Base-by-base conservation (phyloP, 164 flowering plant species). In the Buxus sempervirens region DNA sequence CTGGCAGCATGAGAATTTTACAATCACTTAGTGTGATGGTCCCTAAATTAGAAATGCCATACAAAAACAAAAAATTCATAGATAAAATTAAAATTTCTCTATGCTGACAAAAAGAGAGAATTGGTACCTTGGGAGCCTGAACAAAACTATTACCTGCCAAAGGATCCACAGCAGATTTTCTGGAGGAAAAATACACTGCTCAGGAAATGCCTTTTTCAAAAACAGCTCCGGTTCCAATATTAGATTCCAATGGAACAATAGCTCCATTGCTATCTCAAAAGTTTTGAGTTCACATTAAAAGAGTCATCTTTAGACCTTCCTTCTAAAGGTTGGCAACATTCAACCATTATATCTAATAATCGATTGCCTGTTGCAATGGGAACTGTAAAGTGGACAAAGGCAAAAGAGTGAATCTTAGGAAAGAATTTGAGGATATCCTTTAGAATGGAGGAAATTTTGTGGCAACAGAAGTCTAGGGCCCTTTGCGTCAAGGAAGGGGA, bases 291-390 rank as follows among this genome's bases (percentile, higher is more conserved):
- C n/a, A 70, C 75, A 76, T 83, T 85, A 63, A 85, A 80, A 72
- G 79, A 80, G 61, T 84, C 91, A 67, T 77, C 85, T 57, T 74
- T 76, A 54, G 78, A 80, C 69, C 77, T 84, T 74, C 78, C 96
- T 79, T 89, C 97, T 19, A 96, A 89, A 66, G 99, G 99, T 74
- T 90, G 96, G 84, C 99, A 95, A 72, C 98, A 92, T 66, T 95
- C 98, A 59, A 95, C 98, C 99, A 95, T 88, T 68, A 88, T 86
- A 77, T 88, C 93, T 64, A 74, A 84, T 88, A 90, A 76, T 85
- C 76, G 64, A 88, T 88, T 70, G 93, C 93, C 78, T 85, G 93
- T 74, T 86, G 93, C 75, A 88, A 32, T n/a, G n/a, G n/a, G n/a
- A n/a, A n/a, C n/a, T n/a, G n/a, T n/a, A n/a, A n/a, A n/a, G n/a